Evolutionary conservation across 1,284 basidiomycete genomes (phyloP).

Genomic region (Pyrrhoderma lamaoense): DNA sequence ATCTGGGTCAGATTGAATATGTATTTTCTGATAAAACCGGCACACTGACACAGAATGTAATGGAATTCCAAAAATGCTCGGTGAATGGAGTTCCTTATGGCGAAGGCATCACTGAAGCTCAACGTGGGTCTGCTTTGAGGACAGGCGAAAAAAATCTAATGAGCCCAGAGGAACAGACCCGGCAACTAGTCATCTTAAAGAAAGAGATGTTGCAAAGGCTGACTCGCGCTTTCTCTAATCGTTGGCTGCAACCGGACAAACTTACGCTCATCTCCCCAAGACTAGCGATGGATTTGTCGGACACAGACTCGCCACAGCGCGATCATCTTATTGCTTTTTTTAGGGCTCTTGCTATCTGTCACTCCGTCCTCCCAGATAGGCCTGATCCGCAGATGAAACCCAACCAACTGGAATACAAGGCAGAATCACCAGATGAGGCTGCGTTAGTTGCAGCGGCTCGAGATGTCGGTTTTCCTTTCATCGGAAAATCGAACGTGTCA

Average conservation of each 20-base stretch:
- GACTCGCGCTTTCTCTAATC: constrained; percentile 79
- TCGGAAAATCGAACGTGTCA: constrained; percentile 65
- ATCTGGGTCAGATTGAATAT: constrained; percentile 97
- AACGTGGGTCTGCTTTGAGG: constrained; percentile 84
- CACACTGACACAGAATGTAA: constrained; percentile 92
- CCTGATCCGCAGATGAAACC: constrained; percentile 60
- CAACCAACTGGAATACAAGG: constrained; percentile 82
- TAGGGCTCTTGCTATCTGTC: constrained; percentile 85
- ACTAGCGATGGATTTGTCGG: constrained; percentile 69
- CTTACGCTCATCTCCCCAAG: constrained; percentile 86
- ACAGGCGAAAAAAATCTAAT: constrained; percentile 53
- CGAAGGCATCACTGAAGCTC: constrained; percentile 92
- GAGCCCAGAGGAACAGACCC: constrained; percentile 64
- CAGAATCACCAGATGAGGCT: constrained; percentile 92
- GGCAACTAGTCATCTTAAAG: constrained; percentile 62
- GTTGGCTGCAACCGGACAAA: constrained; percentile 76
- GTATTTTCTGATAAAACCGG: constrained; percentile 98
- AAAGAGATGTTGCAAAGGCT: constrained; percentile 73
- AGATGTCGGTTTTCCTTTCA: constrained; percentile 90
- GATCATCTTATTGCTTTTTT: constrained; percentile 79
- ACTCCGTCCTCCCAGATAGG: constrained; percentile 80
- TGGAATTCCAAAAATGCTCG: constrained; percentile 98
- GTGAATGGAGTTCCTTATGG: constrained; percentile 82
- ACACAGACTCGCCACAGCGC: constrained; percentile 57
- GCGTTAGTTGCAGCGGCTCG: constrained; percentile 89